Evolutionary conservation across 176 grass and related monocot species (phyloP).

Genomic region (Oryza nivara): DNA sequence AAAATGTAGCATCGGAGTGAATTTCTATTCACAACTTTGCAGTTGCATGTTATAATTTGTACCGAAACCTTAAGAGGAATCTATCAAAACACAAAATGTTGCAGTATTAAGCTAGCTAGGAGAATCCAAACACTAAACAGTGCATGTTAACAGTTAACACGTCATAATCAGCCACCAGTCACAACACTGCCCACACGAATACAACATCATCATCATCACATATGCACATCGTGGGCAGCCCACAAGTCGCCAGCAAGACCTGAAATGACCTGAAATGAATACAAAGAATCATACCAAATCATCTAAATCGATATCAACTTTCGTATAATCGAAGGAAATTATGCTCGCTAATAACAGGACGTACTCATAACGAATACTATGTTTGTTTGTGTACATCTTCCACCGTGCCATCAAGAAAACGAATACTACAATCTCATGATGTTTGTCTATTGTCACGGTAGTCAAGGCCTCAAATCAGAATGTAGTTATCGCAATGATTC

Average conservation of each 20-base stretch:
- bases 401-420: not conserved
- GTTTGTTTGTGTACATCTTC: not conserved
- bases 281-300: slow-evolving; percentile 13
- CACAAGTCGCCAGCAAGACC: slow-evolving; percentile 8
- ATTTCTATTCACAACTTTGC: no score
- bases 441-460: not conserved
- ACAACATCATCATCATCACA: not conserved
- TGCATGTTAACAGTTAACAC: slow-evolving; percentile 31
- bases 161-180: slow-evolving; percentile 32
- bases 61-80: not conserved
- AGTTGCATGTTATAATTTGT: no score
- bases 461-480: not conserved
- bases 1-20: no score
- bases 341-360: not conserved
- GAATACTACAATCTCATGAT: not conserved
- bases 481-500: not conserved
- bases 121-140: slow-evolving; percentile 7
- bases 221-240: slow-evolving; percentile 45
- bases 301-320: not conserved
- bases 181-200: slow-evolving; percentile 36
- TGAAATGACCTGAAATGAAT: not conserved
- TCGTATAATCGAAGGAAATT: not conserved
- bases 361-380: not conserved
- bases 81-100: slow-evolving; percentile 13
- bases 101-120: not conserved